phyloP scores from a whole-genome alignment of 164 flowering plant species.

The Liriodendron chinense region DNA sequence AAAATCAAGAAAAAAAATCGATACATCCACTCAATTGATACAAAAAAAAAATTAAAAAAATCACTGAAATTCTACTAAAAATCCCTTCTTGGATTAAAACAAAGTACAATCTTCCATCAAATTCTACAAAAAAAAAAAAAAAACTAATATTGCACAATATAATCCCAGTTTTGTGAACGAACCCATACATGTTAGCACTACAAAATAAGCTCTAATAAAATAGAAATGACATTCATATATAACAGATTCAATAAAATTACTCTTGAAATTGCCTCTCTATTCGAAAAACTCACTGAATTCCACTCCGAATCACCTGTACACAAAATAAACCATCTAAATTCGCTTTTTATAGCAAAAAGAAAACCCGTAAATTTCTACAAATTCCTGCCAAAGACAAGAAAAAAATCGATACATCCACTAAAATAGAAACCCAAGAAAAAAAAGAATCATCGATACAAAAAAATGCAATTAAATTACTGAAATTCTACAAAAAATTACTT shows the following conservation, averaged over 20 bases:
- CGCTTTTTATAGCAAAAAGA: too few species aligned
- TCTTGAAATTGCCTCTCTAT: not conserved
- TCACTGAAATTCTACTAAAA: not conserved
- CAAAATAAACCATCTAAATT: not conserved
- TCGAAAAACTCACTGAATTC: not conserved
- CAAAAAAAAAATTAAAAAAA: not conserved
- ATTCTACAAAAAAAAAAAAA: not conserved
- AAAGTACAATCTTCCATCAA: not conserved
- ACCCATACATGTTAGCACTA: too few species aligned
- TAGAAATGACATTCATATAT: not conserved
- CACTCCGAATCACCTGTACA: not conserved
- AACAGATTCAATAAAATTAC: not conserved
- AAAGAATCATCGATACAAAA: not conserved
- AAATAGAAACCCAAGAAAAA: not conserved
- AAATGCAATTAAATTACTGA: too few species aligned
- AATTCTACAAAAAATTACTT: too few species aligned
- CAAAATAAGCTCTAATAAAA: too few species aligned
- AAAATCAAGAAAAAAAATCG: not conserved
- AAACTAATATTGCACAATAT: not conserved
- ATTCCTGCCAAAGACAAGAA: too few species aligned
- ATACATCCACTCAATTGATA: too few species aligned
- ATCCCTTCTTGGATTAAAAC: not conserved
- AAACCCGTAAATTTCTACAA: too few species aligned
- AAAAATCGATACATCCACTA: too few species aligned
- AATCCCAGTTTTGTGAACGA: not conserved